These are phyloP conservation scores for Lentinula boryana DNA, from an alignment of 768 basidiomycete species.

Conservation along the genomic window DNA sequence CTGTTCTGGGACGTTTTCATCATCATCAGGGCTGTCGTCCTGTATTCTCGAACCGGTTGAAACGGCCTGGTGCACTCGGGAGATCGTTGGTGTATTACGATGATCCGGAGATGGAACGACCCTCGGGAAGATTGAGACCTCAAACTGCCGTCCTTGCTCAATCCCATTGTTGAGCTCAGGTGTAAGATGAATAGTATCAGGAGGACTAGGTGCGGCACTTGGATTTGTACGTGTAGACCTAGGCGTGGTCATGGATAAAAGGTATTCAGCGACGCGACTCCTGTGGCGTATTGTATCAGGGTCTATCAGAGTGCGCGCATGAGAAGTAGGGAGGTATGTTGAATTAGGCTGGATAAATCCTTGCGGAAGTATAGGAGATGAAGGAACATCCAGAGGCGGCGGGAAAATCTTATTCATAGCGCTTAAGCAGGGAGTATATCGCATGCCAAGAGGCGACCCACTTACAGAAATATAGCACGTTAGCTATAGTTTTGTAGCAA, in stretches of 20 bases:
- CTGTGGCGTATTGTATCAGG: neutral
- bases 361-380: neutral
- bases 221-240: neutral
- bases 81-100: neutral
- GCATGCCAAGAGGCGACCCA: slow-evolving; percentile 60
- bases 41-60: neutral
- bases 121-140: neutral
- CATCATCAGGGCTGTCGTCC: neutral
- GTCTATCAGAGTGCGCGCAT: neutral
- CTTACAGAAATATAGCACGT: slow-evolving; percentile 25
- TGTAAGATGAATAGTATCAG: neutral
- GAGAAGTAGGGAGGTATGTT: neutral
- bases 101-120: neutral
- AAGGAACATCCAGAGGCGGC: neutral
- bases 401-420: slow-evolving; percentile 20
- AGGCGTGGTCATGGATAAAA: neutral
- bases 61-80: neutral
- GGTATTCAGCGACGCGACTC: slow-evolving; percentile 1
- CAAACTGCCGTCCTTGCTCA: neutral
- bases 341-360: neutral
- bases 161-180: neutral
- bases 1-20: neutral
- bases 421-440: slow-evolving; percentile 54
- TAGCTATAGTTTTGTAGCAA: neutral
- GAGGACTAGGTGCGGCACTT: neutral